Base-by-base conservation (phyloP, 2,329 filamentous ascomycete species). In the Pestalotiopsis sp. region DNA sequence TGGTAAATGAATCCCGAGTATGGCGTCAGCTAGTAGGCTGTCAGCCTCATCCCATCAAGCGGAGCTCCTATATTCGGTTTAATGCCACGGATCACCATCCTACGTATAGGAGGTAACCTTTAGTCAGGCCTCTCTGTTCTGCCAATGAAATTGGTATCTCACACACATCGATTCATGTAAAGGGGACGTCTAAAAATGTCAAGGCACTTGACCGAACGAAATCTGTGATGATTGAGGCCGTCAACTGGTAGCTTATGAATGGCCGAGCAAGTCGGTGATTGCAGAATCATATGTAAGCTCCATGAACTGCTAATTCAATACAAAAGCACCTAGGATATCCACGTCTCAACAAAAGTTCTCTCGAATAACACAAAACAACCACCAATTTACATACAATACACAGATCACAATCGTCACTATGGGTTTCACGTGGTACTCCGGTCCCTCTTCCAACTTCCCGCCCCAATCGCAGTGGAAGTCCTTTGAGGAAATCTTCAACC, bases 401-500 rank as follows among this genome's bases (percentile, higher is more conserved):
- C 56, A 68, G 68, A 61, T 52, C 66, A 67, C 70, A 61, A 64
- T 67, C 6, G 38, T 39, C 64, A 66, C 12, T 6, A 66, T 66
- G 64, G 64, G 64, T 60, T 66, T 66, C 64, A 66, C 64, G 13
- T 66, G 14, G 52, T 66, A 66, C 56, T 36, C 27, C 31, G 74
- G 74, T 61, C 74, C 77, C 23, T 71, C 76, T 62, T 74, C 72
- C 36, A 76, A 70, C 69, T 81, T 81, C 75, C 80, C 78, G 9
- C 67, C 69, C 13, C 76, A 71, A 69, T 67, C 57, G 70, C 73
- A 73, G n/a, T 81, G 79, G 80, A 75, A 75, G 70, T 72, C 74
- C 61, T 80, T 80, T 65, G 72, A 77, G 60, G 70, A 74, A 39
- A 77, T 81, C 71, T 80, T 80, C 76, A 76, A 79, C 59, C 62